Conservation (phyloP, 2,329 filamentous ascomycete species). For the Colletotrichum sp. region DNA sequence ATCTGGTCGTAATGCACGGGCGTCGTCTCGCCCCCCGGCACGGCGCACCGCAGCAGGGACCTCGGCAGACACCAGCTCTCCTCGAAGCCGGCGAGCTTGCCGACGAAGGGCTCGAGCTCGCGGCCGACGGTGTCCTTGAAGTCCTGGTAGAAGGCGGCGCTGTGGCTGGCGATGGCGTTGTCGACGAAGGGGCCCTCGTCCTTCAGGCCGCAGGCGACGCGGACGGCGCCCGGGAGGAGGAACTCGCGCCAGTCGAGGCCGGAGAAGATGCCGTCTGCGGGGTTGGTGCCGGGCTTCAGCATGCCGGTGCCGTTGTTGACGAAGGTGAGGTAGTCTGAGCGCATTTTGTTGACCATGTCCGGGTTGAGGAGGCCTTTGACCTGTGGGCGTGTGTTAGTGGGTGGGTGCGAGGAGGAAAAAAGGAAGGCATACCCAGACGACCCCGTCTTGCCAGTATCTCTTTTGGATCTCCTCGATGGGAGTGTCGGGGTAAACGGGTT, state of each 20-base stretch:
- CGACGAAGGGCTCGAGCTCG: background rate
- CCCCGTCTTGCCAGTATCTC: background rate
- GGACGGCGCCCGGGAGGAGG: background rate
- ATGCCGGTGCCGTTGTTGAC: background rate
- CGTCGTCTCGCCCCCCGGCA: constrained; percentile 47
- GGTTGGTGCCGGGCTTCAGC: background rate
- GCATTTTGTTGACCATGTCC: background rate
- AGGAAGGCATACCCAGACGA: background rate
- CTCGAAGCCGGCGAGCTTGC: background rate
- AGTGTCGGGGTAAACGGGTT: background rate
- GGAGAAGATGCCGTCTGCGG: background rate
- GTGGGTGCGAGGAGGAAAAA: too few relatives aligned
- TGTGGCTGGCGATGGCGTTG: background rate
- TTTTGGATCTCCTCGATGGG: background rate
- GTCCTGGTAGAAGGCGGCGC: background rate
- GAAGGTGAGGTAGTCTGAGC: background rate
- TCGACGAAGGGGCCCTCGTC: background rate
- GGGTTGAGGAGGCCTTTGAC: background rate
- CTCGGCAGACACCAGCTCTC: background rate
- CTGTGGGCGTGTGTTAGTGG: background rate
- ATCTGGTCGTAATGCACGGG: constrained; percentile 67
- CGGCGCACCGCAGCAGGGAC: background rate
- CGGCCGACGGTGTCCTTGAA: background rate
- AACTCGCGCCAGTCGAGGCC: background rate
- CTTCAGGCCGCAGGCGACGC: background rate